Evolutionary conservation across 2,329 filamentous ascomycete species (phyloP), one percentile per base, ranked within the genome.

Genomic region (Epichloe brachyelytri): DNA sequence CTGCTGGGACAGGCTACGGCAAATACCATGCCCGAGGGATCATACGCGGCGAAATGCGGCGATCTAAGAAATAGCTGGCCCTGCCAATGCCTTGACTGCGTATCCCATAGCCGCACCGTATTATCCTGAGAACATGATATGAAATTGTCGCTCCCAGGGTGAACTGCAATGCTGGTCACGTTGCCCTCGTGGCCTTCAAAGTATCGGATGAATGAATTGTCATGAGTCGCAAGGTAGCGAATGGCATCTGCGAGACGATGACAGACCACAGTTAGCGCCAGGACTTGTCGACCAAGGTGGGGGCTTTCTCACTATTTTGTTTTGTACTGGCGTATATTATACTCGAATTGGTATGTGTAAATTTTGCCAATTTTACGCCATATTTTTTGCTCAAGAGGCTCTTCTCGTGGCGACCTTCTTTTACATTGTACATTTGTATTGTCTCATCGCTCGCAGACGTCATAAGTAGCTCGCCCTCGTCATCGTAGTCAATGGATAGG

Each of bases 311-410:
- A 88, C 85, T 79, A 63, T 98, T 94, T 60, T 94, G 82, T 65
- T 95, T 96, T 12, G 93, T 98, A 64, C 88, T 95, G 48, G 93
- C 90, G 63, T 97, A 96, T 53, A 98, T 83, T 63, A 98, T 88
- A 64, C 88, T 90, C 20, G 88, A 88, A 57, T 83, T 83, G 54
- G 91, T 86, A 65, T 97, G 93, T 1, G 91, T 95, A 67, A 97
- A 98, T 59, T 88, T 86, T 38, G 93, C 93, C 51, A 96, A 78
- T 65, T 95, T 93, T 17, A 88, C 89, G 53, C 93, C 93, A 62
- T 98, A 98, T 66, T 98, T 98, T 65, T 97, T 95, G 70, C 87
- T 94, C 48, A 94, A 82, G 45, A 96, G 77, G 53, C 84, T 85
- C 71, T 97, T 97, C 45, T 88, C 86, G 59, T 89, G 84, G 54